phyloP scores from a whole-genome alignment of 1,284 basidiomycete species.

The Trichosporon sp. region DNA sequence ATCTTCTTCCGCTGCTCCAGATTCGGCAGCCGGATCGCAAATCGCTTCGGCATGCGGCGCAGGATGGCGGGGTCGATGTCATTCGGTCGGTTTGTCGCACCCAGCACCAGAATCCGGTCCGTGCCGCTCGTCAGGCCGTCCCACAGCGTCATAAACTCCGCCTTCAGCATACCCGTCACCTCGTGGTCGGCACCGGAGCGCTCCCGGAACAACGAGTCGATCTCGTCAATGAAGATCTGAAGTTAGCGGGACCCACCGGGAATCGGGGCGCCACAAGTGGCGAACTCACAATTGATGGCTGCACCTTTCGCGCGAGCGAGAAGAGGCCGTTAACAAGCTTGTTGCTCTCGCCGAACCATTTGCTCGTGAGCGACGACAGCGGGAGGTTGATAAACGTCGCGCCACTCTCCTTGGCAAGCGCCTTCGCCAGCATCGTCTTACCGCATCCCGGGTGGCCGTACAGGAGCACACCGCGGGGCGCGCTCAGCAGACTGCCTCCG shows the following conservation, averaged over 20 bases:
- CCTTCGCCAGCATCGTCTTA: constrained; percentile 93
- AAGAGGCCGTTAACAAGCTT: constrained; percentile 88
- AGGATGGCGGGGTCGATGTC: constrained; percentile 89
- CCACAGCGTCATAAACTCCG: constrained; percentile 99
- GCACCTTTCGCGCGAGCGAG: constrained; percentile 65
- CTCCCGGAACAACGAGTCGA: constrained; percentile 85
- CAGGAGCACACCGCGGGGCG: constrained; percentile 65
- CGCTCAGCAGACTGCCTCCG: constrained; percentile 56
- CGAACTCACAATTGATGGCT: constrained; percentile 58
- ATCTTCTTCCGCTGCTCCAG: constrained; percentile 79
- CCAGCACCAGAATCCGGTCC: constrained; percentile 81
- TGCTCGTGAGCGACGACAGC: constrained; percentile 60
- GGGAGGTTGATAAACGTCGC: constrained; percentile 95
- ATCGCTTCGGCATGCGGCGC: constrained; percentile 96
- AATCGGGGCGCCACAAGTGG: neutral
- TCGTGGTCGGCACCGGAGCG: constrained; percentile 85
- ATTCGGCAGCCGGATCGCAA: constrained; percentile 79
- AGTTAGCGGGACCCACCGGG: neutral
- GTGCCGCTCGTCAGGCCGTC: constrained; percentile 84
- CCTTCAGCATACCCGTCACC: constrained; percentile 99
- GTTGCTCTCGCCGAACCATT: constrained; percentile 98
- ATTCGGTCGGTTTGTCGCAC: constrained; percentile 86
- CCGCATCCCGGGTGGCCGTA: constrained; percentile 90
- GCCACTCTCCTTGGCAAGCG: constrained; percentile 89
- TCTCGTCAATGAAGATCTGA: constrained; percentile 72